Evolutionary conservation across 805 yeast genomes (phyloP).

Genomic region (Nakazawaea siamensis): DNA sequence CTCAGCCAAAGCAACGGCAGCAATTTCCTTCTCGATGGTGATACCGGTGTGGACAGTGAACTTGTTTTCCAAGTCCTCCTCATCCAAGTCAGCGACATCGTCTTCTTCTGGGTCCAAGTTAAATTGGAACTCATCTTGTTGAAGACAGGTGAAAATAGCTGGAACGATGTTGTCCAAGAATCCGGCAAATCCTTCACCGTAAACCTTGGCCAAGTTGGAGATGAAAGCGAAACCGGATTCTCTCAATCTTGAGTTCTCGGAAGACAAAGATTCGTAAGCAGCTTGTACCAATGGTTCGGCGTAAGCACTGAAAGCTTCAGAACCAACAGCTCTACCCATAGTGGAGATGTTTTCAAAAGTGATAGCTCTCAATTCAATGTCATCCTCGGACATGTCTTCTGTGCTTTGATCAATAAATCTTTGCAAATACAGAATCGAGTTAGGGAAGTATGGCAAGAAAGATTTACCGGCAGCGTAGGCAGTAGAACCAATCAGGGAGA

Average conservation of each 20-base stretch:
- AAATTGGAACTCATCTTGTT: constrained; percentile 78
- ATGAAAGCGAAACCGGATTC: constrained; percentile 93
- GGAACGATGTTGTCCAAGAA: constrained; percentile 81
- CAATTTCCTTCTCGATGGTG: constrained; percentile 92
- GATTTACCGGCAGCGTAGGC: constrained; percentile 92
- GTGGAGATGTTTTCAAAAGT: constrained; percentile 92
- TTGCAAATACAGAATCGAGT: constrained; percentile 73
- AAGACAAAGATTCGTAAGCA: constrained; percentile 68
- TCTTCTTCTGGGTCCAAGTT: constrained; percentile 44
- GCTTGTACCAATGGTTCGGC: constrained; percentile 87
- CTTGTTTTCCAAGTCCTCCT: constrained; percentile 60
- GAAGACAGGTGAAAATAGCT: constrained; percentile 71
- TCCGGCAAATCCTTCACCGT: constrained; percentile 82
- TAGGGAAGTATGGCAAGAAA: constrained; percentile 78
- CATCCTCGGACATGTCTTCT: constrained; percentile 81
- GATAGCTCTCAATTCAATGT: constrained; percentile 82
- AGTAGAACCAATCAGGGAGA: constrained; percentile 94
- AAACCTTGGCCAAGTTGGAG: constrained; percentile 90
- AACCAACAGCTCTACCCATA: constrained; percentile 95
- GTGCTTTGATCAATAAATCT: constrained; percentile 67
- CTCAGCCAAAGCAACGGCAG: constrained; percentile 84
- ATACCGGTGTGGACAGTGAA: constrained; percentile 89
- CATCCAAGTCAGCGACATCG: constrained; percentile 47
- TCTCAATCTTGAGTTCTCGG: constrained; percentile 78
- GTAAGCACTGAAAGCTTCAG: constrained; percentile 75